phyloP scores from a whole-genome alignment of 352 stramenopile genomes.

The Phytopythium ostracodes region DNA sequence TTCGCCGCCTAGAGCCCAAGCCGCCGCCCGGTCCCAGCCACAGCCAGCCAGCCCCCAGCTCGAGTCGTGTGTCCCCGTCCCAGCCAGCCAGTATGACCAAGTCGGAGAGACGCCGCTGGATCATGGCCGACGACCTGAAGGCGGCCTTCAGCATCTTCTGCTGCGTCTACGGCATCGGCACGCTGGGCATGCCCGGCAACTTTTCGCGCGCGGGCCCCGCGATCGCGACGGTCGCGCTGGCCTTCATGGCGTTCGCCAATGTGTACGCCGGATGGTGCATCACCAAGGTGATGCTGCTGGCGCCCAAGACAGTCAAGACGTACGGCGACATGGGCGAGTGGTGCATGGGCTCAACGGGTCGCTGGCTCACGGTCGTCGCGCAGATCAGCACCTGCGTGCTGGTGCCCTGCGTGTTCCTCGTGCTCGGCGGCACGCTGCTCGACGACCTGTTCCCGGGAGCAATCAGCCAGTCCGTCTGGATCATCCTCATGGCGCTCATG shows the following conservation, averaged over 20 bases:
- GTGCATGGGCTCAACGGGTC: slow-evolving; percentile 39
- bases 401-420: slow-evolving; percentile 36
- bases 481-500: slow-evolving; percentile 39
- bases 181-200: slow-evolving; percentile 66
- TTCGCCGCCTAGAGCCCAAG: neutral
- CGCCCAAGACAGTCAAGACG: slow-evolving; percentile 39
- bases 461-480: slow-evolving; percentile 20
- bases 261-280: slow-evolving; percentile 43
- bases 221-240: slow-evolving; percentile 34
- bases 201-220: slow-evolving; percentile 47
- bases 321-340: slow-evolving; percentile 57
- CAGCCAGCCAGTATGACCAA: neutral
- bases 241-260: slow-evolving; percentile 64
- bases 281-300: slow-evolving; percentile 48
- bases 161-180: slow-evolving; percentile 43
- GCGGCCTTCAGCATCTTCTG: slow-evolving; percentile 33
- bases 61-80: no score
- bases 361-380: slow-evolving; percentile 37
- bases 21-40: neutral
- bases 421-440: slow-evolving; percentile 26
- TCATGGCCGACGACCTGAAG: slow-evolving; percentile 57
- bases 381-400: slow-evolving; percentile 47
- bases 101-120: neutral
- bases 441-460: slow-evolving; percentile 24
- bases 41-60: neutral